phyloP scores from a whole-genome alignment of 306 rosid species.

The Lathyrus aphaca region DNA sequence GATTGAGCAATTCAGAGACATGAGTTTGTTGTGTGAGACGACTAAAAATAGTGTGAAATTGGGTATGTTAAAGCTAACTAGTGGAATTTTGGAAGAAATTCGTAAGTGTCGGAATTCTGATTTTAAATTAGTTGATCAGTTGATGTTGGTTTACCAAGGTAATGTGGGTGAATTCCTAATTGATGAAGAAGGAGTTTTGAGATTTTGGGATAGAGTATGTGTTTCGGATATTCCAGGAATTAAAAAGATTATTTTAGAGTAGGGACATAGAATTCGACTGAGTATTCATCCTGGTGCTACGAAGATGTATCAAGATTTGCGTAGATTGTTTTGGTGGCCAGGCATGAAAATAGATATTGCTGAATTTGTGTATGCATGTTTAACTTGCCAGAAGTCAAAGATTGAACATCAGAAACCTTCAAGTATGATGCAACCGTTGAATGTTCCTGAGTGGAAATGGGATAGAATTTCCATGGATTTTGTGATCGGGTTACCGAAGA shows the following conservation, averaged over 20 bases:
- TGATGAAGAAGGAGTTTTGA: not conserved
- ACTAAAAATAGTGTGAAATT: not conserved
- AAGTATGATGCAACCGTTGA: not conserved
- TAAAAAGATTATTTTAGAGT: too few relatives aligned
- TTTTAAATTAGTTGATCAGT: too few relatives aligned
- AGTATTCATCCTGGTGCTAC: not conserved
- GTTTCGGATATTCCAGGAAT: not conserved
- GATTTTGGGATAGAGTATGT: not conserved
- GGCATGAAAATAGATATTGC: not conserved
- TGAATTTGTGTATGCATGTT: not conserved
- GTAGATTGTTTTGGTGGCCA: not conserved
- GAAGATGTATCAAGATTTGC: not conserved
- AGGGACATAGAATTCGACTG: not conserved
- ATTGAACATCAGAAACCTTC: not conserved
- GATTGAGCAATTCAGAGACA: not conserved
- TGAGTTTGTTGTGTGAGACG: not conserved
- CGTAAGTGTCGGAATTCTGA: not conserved
- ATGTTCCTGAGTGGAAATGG: not conserved
- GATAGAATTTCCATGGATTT: not conserved
- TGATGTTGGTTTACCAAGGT: too few relatives aligned
- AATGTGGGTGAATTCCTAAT: too few relatives aligned
- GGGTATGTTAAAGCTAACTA: not conserved
- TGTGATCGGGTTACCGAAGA: not conserved
- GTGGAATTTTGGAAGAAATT: not conserved
- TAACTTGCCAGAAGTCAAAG: not conserved